Percentiles rank a stretch among this genome's conserved stretches.
Conservation (phyloP, 2,329 filamentous ascomycete species). For the Pseudogymnoascus sp. region DNA sequence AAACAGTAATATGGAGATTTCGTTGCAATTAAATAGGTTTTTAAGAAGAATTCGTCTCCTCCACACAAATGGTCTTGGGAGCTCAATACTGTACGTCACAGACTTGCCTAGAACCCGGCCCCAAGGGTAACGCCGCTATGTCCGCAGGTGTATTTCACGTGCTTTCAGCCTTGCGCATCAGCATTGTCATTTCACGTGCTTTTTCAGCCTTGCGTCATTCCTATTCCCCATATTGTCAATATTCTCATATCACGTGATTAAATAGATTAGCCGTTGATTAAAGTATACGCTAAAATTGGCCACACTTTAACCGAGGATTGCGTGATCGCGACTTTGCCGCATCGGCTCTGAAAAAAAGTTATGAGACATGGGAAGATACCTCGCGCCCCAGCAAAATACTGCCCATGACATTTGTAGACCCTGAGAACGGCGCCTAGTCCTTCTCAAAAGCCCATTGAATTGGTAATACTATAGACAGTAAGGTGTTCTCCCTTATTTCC, state of each 20-base stretch:
- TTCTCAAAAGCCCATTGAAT: not conserved
- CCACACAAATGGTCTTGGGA: not conserved
- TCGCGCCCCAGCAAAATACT: conserved; percentile 9
- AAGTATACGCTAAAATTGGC: conserved; percentile 6
- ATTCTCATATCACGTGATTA: not conserved
- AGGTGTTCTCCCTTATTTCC: conserved; percentile 11
- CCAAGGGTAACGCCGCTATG: not conserved
- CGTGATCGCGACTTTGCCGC: conserved; percentile 13
- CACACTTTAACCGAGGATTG: not conserved
- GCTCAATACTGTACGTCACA: not conserved
- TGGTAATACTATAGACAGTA: conserved; percentile 8
- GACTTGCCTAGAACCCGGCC: not conserved
- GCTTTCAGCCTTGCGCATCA: not conserved
- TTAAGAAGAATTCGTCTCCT: not conserved
- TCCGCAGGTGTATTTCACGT: not conserved
- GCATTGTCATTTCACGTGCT: not conserved
- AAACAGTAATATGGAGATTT: not conserved
- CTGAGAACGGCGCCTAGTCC: not conserved
- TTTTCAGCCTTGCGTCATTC: not conserved
- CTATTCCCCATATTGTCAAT: not conserved
- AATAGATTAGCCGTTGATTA: not conserved
- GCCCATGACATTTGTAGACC: conserved; percentile 5
- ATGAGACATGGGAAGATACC: conserved; percentile 11
- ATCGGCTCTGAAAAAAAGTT: conserved; percentile 13
- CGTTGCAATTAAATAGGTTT: not conserved